These are phyloP conservation scores for Kregervanrija pseudodelftensis DNA, from an alignment of 805 yeast species.

Conservation along the genomic window DNA sequence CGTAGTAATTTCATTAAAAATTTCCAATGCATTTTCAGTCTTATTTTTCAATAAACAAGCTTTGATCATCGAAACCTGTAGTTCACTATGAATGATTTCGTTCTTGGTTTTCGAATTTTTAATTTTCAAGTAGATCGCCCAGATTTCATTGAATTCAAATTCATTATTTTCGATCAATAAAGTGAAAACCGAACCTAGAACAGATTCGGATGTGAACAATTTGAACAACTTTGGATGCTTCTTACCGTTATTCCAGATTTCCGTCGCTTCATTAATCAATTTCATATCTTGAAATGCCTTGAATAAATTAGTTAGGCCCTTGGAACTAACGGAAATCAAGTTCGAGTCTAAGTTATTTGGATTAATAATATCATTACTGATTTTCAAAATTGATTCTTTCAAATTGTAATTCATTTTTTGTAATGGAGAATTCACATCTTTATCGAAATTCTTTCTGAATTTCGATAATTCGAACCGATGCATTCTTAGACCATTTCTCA, in stretches of 20 bases:
- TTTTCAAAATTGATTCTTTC: constrained; percentile 35
- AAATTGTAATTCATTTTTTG: constrained; percentile 40
- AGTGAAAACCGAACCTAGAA: constrained; percentile 65
- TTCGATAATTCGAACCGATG: constrained; percentile 46
- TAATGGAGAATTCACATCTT: constrained; percentile 44
- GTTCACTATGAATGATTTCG: constrained; percentile 32
- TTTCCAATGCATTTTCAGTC: constrained; percentile 52
- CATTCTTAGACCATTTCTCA: constrained; percentile 50
- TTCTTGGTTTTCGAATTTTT: constrained; percentile 20
- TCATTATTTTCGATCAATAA: constrained; percentile 53
- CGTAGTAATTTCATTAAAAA: constrained; percentile 53
- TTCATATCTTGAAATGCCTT: constrained; percentile 54
- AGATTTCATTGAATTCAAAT: constrained; percentile 51
- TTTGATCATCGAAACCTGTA: constrained; percentile 65
- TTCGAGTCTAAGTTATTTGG: constrained; percentile 13
- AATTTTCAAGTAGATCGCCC: constrained; percentile 40
- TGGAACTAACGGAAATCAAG: constrained; percentile 34
- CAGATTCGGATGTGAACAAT: constrained; percentile 52
- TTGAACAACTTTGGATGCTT: constrained; percentile 31
- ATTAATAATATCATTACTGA: constrained; percentile 38
- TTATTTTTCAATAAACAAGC: constrained; percentile 60
- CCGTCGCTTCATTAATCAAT: constrained; percentile 52
- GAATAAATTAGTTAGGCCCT: constrained; percentile 49
- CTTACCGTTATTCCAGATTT: constrained; percentile 60
- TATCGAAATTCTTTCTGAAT: constrained; percentile 50